phyloP scores from a whole-genome alignment of 2,329 filamentous ascomycete species.

The Colletotrichum viniferum region DNA sequence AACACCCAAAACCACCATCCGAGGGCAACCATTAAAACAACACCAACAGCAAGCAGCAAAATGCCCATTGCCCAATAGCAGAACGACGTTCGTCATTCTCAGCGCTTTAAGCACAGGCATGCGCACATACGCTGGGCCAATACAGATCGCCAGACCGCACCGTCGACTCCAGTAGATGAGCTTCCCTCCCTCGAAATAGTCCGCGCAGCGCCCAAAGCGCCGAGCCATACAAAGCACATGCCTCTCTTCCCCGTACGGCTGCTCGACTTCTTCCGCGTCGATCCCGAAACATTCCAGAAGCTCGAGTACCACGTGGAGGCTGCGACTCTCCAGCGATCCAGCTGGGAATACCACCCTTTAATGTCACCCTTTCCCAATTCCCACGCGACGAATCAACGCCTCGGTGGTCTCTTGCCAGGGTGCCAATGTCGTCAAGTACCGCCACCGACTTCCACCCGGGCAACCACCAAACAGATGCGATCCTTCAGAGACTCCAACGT shows the following conservation, averaged over 20 bases:
- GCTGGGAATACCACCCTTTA: neutral
- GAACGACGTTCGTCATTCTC: neutral
- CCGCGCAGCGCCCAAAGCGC: slow-evolving; percentile 14
- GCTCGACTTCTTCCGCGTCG: neutral
- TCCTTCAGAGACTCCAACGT: neutral
- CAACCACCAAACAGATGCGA: neutral
- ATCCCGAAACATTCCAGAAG: slow-evolving; percentile 18
- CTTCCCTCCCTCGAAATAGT: neutral
- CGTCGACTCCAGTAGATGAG: neutral
- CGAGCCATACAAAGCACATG: neutral
- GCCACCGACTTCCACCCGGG: neutral
- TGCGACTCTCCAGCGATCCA: neutral
- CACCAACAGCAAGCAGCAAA: neutral
- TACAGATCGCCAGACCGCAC: neutral
- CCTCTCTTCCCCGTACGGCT: neutral
- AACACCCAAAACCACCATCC: neutral
- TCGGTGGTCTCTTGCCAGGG: neutral
- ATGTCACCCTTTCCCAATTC: neutral
- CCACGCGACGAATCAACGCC: neutral
- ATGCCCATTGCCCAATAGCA: neutral
- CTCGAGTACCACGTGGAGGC: slow-evolving; percentile 3
- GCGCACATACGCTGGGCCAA: neutral
- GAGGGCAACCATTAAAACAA: neutral
- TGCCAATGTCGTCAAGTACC: neutral
- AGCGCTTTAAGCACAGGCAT: neutral